Conservation (phyloP, 192 early-diverging fungal species). For the Ambispora gerdemannii region DNA sequence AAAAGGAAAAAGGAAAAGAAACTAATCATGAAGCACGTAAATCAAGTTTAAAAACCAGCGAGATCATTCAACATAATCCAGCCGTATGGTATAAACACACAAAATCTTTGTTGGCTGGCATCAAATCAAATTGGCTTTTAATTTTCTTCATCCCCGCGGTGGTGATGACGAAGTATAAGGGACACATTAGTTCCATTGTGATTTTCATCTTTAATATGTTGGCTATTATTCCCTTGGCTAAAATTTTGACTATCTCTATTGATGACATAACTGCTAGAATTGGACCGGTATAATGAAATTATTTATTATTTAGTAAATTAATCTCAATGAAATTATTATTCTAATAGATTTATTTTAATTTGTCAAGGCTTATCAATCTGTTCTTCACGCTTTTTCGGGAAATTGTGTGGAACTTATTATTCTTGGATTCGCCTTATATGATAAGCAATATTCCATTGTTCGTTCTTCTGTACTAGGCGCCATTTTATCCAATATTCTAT, state of each 20-base stretch:
- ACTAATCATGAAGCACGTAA: too few species aligned
- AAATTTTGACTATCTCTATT: constrained; percentile 22
- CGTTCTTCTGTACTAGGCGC: constrained; percentile 74
- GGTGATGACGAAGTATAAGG: background rate
- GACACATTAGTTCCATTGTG: background rate
- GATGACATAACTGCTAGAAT: constrained; percentile 27
- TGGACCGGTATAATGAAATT: background rate
- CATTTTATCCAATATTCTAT: constrained; percentile 86
- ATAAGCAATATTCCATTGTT: constrained; percentile 35
- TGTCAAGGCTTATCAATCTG: constrained; percentile 13
- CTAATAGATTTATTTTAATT: background rate
- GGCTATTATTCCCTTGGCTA: constrained; percentile 27
- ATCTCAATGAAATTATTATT: background rate
- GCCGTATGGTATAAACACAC: constrained; percentile 5
- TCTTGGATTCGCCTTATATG: constrained; percentile 35
- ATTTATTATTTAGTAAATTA: background rate
- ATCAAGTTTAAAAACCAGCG: background rate
- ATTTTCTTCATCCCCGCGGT: constrained; percentile 21
- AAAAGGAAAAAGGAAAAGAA: too few species aligned
- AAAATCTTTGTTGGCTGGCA: background rate
- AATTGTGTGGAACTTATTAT: constrained; percentile 41
- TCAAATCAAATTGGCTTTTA: constrained; percentile 28
- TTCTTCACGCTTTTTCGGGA: constrained; percentile 42
- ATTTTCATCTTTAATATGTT: constrained; percentile 23
- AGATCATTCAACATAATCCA: background rate